Base-by-base conservation (phyloP, 768 basidiomycete genomes). In the Sarcodon aspratus region DNA sequence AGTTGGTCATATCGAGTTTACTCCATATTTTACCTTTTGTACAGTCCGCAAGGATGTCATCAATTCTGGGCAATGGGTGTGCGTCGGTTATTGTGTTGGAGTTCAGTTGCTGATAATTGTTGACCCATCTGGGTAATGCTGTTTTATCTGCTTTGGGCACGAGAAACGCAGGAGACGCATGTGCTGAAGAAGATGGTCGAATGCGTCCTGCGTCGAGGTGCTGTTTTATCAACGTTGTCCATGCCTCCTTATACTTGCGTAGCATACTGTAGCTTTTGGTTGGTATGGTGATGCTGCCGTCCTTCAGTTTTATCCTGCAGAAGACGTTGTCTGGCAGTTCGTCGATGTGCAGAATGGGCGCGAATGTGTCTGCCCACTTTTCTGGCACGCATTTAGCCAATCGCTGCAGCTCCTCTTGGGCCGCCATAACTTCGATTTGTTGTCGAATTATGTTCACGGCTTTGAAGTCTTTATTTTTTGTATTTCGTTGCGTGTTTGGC, bases 81-180 rank as follows among this genome's bases (percentile, higher is more conserved):
- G 44, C 38, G 35, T 61, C 58, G 1, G 47, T 48, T 0, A 59
- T 18, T 0, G 52, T 60, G 47, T 59, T 59, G 0, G 11, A 44
- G 42, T 60, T 61, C 0, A 59, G 46, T 0, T 11, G 1, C 3
- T 50, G 52, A 35, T 55, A 60, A 36, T 59, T 53, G 36, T 57
- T 59, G 2, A 59, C 58, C 54, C 56, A 59, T 0, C 51, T 52
- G 1, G 57, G 57, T n/a, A 65, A 33, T 0, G 53, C 66, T 10
- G 44, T 55, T 0, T 55, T 57, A 27, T 70, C 65, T 0, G 61
- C 36, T 43, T 67, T 69, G 0, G 64, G 67, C 3, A 72, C 63
- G 1, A 71, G 57, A 47, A 72, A 74, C 0, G 61, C 58, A 0
- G 67, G 70, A 0, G 63, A 74, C 0, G 65, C 63, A 38, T 57